Evolutionary conservation across 768 basidiomycete genomes (phyloP).

Genomic region (Phanerodontia chrysosporium): DNA sequence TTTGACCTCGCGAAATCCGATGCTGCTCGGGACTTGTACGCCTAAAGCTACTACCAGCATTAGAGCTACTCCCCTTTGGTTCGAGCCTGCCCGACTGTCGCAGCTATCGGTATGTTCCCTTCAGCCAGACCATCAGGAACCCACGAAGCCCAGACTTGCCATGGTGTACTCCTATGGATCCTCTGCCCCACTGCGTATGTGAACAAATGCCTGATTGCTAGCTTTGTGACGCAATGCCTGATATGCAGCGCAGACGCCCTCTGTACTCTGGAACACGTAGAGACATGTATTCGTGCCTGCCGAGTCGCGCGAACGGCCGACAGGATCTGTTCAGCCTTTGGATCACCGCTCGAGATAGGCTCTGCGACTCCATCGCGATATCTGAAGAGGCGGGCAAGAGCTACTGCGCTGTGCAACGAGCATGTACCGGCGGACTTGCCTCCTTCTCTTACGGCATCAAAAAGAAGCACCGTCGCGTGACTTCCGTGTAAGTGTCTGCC

Average conservation of each 20-base stretch:
- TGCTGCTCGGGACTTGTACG: no score
- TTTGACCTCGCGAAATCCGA: background rate
- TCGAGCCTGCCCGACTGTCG: no score
- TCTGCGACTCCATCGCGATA: background rate
- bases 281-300: background rate
- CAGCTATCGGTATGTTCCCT: no score
- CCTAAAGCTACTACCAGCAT: no score
- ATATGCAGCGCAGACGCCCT: background rate
- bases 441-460: background rate
- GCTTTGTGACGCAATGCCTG: background rate
- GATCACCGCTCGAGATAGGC: background rate
- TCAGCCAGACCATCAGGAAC: no score
- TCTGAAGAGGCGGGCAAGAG: background rate
- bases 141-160: background rate
- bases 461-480: background rate
- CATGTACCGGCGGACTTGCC: no score
- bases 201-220: background rate
- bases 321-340: background rate
- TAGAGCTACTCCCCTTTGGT: no score
- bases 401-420: no score
- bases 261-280: background rate
- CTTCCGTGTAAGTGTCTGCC: no score
- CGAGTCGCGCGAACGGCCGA: background rate
- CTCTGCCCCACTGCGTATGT: background rate
- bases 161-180: background rate